These are phyloP conservation scores for Marasmius tenuissimus DNA, from an alignment of 1,284 basidiomycete genomes.

Conservation along the genomic window DNA sequence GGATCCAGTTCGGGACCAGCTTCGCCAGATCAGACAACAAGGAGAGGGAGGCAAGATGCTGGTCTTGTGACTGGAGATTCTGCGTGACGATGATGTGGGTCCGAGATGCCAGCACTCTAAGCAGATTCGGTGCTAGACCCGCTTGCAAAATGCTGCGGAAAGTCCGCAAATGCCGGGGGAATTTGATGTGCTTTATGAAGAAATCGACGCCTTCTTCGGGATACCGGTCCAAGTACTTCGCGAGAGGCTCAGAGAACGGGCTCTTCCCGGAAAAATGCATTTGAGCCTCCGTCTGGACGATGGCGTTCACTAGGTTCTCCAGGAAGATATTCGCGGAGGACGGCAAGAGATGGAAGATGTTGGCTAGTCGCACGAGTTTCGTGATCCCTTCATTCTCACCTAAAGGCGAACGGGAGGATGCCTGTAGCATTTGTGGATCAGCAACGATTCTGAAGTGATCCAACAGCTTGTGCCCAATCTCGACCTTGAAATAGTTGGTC, in stretches of 20 bases:
- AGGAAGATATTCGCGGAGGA: slow-evolving; percentile 93
- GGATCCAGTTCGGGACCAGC: slow-evolving; percentile 73
- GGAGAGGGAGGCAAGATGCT: slow-evolving; percentile 69
- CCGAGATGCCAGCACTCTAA: slow-evolving; percentile 71
- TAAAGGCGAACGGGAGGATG: slow-evolving; percentile 76
- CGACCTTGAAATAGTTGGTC: slow-evolving; percentile 99
- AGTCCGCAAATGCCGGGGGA: slow-evolving; percentile 76
- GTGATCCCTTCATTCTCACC: slow-evolving; percentile 91
- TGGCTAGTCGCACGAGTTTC: slow-evolving; percentile 91
- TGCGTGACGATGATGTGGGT: slow-evolving; percentile 61
- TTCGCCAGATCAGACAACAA: slow-evolving; percentile 78
- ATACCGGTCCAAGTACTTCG: slow-evolving; percentile 91
- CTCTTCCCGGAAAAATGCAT: slow-evolving; percentile 89
- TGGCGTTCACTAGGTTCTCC: slow-evolving; percentile 80
- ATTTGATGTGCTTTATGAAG: slow-evolving; percentile 79
- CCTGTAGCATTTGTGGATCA: slow-evolving; percentile 80
- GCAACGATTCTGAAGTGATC: slow-evolving; percentile 94
- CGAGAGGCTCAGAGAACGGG: slow-evolving; percentile 93
- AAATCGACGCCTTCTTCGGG: slow-evolving; percentile 83
- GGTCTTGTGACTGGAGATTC: slow-evolving; percentile 59
- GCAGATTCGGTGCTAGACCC: slow-evolving; percentile 73
- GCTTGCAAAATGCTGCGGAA: slow-evolving; percentile 81
- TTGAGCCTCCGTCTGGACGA: slow-evolving; percentile 93
- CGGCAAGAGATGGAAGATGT: slow-evolving; percentile 96
- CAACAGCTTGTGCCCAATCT: slow-evolving; percentile 96